phyloP scores from a whole-genome alignment of 305 asterid genomes.

The Fraxinus platypoda region DNA sequence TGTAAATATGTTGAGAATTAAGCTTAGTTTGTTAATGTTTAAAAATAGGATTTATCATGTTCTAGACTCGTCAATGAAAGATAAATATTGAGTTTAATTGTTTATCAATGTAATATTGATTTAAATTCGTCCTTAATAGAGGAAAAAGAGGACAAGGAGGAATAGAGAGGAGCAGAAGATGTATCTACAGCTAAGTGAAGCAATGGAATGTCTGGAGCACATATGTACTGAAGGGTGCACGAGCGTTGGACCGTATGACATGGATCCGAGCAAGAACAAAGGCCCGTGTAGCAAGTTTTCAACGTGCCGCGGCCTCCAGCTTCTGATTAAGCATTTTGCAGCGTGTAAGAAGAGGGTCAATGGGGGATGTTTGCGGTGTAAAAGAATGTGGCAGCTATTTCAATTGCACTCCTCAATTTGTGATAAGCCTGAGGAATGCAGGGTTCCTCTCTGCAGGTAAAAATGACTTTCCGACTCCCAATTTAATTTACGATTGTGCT shows the following conservation, averaged over 20 bases:
- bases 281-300: slow-evolving; percentile 78
- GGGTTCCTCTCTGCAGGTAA: slow-evolving; percentile 93
- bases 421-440: slow-evolving; percentile 66
- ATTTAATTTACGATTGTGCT: not conserved
- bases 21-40: not conserved
- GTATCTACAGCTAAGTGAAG: slow-evolving; percentile 76
- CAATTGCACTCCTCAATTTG: slow-evolving; percentile 77
- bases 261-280: slow-evolving; percentile 56
- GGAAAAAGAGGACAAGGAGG: slow-evolving; percentile 60
- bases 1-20: not conserved
- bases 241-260: slow-evolving; percentile 61
- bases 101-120: not conserved
- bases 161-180: slow-evolving; percentile 51
- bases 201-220: slow-evolving; percentile 87
- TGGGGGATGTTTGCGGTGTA: slow-evolving; percentile 77
- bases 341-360: slow-evolving; percentile 68
- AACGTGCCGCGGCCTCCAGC: slow-evolving; percentile 83
- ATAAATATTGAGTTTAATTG: not conserved
- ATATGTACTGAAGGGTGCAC: slow-evolving; percentile 90
- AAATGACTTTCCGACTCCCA: not conserved
- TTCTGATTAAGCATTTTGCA: slow-evolving; percentile 73
- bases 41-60: not conserved
- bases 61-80: not conserved
- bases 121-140: slow-evolving; percentile 35
- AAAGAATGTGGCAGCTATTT: slow-evolving; percentile 89